Conservation (phyloP, 805 yeast genomes). For the Zygosaccharomyces kombuchaensis region DNA sequence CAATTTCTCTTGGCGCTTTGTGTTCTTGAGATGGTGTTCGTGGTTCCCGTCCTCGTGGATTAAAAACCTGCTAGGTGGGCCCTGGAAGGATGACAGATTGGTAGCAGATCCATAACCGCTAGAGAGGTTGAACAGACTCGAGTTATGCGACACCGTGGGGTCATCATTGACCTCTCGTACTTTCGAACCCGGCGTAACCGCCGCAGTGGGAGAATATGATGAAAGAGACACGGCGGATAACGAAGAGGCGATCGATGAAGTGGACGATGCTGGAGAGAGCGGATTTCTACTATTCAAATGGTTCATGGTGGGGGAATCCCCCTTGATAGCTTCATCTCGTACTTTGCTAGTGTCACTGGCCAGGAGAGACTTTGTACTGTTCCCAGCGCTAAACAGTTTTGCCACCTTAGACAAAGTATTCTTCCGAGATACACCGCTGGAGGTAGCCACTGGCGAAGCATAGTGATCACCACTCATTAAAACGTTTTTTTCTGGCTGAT, state of each 20-base stretch:
- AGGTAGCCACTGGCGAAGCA: not conserved
- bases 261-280: conserved; percentile 15
- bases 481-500: not conserved
- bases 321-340: conserved; percentile 1
- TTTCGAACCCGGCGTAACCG: conserved; percentile 10
- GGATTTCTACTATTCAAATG: conserved; percentile 5
- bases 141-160: not conserved
- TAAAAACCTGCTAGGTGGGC: conserved; percentile 40
- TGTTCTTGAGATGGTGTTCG: conserved; percentile 70
- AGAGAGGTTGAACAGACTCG: not conserved
- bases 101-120: conserved; percentile 1
- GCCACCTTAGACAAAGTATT: conserved; percentile 14
- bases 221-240: conserved; percentile 14
- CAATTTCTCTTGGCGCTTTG: conserved; percentile 74
- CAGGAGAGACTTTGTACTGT: not conserved
- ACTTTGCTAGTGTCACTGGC: not conserved
- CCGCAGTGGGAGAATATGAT: conserved; percentile 14
- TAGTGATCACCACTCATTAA: not conserved
- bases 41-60: conserved; percentile 69
- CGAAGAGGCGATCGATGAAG: conserved; percentile 17
- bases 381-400: conserved; percentile 10
- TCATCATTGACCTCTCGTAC: conserved; percentile 9
- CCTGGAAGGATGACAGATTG: conserved; percentile 3
- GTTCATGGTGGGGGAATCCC: conserved; percentile 1
- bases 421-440: conserved; percentile 11